Conservation (phyloP, 2,329 filamentous ascomycete genomes). For the Fusarium goolgardi region DNA sequence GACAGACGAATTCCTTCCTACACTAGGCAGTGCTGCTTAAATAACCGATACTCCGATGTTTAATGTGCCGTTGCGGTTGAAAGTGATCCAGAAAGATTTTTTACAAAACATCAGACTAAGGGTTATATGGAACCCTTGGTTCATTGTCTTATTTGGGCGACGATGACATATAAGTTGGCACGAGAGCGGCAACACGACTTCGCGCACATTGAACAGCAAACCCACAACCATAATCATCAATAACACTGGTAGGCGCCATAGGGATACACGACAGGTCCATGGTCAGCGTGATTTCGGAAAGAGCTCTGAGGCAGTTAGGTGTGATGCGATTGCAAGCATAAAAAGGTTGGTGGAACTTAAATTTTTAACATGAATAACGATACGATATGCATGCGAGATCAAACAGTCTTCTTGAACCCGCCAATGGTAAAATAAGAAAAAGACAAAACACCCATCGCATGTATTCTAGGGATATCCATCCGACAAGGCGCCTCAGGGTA, state of each 20-base stretch:
- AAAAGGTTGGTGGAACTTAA: not conserved
- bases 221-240: not conserved
- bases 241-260: not conserved
- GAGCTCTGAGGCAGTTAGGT: not conserved
- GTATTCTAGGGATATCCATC: conserved; percentile 11
- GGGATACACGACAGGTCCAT: not conserved
- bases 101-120: not conserved
- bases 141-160: not conserved
- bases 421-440: conserved; percentile 2
- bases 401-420: conserved; percentile 6
- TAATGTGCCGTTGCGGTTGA: not conserved
- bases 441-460: conserved; percentile 19
- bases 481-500: conserved; percentile 40
- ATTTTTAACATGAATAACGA: not conserved
- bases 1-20: not conserved
- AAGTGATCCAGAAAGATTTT: not conserved
- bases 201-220: not conserved
- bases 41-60: not conserved
- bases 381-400: not conserved
- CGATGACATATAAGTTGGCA: not conserved
- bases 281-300: not conserved
- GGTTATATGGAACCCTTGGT: not conserved
- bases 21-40: not conserved
- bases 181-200: not conserved
- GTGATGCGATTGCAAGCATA: not conserved